Base-by-base conservation (phyloP, 495 filamentous ascomycete species). In the Pyrenula aspistea region DNA sequence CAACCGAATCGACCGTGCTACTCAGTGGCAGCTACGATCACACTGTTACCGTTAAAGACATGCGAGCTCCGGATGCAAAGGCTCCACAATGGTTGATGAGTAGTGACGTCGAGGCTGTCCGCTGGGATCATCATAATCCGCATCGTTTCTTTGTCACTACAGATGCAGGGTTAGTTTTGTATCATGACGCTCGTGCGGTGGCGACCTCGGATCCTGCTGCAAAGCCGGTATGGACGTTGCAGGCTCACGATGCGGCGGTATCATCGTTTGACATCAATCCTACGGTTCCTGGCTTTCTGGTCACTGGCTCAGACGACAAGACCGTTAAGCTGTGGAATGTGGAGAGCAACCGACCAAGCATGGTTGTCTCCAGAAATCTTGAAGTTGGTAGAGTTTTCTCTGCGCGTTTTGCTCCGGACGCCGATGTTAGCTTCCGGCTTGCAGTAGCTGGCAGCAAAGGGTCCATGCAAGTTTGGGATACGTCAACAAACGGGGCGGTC, bases 301-400 rank as follows among this genome's bases (percentile, higher is more conserved):
- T 81, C 2, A 96, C 93, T 8, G 93, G 89, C 1, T 95, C 90
- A 1, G 87, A 85, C 12, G 93, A 97, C 72, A 92, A 89, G 77
- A 83, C 84, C 22, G 89, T 97, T 51, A 99, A 99, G 78, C 76
- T 99, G 50, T 99, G 93, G 93, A 95, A 95, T 66, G 81, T 95
- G 56, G 79, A 84, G 58, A 65, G 86, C n/a, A 73, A 77, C 48
- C 73, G 72, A 57, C 92, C 91, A 2, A 85, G 82, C 58, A 87
- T 99, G 80, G 89, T 99, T 0, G 88, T 95, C 3, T 87, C 88
- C 8, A 83, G 93, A 25, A 88, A 97, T 70, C 73, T 96, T 36
- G 94, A 89, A 24, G 87, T 97, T 12, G 93, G 93, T 51, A 95
- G 90, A 74, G 85, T 99, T 49, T 99, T 99, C 67, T 89, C 89